Percentiles rank a stretch among this genome's conserved stretches.
These are phyloP conservation scores for Metarhizium album DNA, from an alignment of 2,329 filamentous ascomycete genomes.

Conservation along the genomic window DNA sequence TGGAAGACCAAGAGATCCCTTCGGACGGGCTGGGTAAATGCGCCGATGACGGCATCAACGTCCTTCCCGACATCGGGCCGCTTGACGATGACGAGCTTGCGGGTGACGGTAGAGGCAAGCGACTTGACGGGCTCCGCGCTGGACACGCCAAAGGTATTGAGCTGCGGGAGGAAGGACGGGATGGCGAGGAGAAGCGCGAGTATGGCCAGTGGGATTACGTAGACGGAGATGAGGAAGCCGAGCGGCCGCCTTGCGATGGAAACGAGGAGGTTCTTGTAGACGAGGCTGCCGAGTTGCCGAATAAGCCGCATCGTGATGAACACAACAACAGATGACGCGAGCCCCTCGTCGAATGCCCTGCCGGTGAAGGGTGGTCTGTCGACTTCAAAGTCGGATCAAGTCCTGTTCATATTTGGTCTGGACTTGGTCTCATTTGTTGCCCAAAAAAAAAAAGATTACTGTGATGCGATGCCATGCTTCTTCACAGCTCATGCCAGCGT, in stretches of 20 bases:
- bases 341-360: not conserved
- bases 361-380: not conserved
- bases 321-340: not conserved
- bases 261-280: not conserved
- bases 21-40: slow-evolving; percentile 13
- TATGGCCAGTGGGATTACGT: slow-evolving; percentile 18
- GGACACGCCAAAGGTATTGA: slow-evolving; percentile 11
- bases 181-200: slow-evolving; percentile 19
- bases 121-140: slow-evolving; percentile 9
- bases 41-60: slow-evolving; percentile 14
- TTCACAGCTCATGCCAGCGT: too few relatives aligned
- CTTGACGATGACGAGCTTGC: slow-evolving; percentile 17
- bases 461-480: too few relatives aligned
- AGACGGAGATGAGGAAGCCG: slow-evolving; percentile 14
- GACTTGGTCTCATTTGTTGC: too few relatives aligned
- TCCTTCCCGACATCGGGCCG: slow-evolving; percentile 14
- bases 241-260: slow-evolving; percentile 5
- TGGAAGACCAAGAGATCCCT: slow-evolving; percentile 9
- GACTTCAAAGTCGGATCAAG: not conserved
- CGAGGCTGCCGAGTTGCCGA: not conserved
- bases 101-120: slow-evolving; percentile 11
- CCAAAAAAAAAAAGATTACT: too few relatives aligned
- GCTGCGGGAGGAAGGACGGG: slow-evolving; percentile 12
- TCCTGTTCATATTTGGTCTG: too few relatives aligned
- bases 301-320: not conserved